A percentile compares a stretch with the other conserved stretches of the same genome.
Evolutionary conservation across 106 monocot genomes (phyloP).

Genomic region (Acorus calamus): DNA sequence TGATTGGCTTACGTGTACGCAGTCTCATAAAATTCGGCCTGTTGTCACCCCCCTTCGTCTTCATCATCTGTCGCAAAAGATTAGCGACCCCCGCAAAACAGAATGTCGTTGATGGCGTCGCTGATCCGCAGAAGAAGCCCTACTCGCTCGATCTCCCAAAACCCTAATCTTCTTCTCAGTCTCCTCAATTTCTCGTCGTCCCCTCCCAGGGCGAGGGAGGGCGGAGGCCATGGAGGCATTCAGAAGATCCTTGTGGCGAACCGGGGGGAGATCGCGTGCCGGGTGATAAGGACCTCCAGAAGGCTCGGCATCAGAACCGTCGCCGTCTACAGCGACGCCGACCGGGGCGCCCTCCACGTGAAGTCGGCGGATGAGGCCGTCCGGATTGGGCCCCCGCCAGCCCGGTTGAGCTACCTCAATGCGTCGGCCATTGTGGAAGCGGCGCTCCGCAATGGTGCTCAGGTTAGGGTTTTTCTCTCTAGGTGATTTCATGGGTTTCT

Average conservation of each 20-base stretch:
- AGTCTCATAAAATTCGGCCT: no score
- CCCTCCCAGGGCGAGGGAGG: slow-evolving; percentile 2
- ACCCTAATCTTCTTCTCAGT: slow-evolving; percentile 2
- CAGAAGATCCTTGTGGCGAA: slow-evolving; percentile 97
- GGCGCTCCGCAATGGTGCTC: slow-evolving; percentile 68
- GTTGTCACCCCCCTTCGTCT: no score
- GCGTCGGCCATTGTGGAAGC: slow-evolving; percentile 69
- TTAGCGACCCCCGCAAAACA: no score
- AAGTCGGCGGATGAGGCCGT: slow-evolving; percentile 78
- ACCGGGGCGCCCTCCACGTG: slow-evolving; percentile 59
- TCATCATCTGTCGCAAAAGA: no score
- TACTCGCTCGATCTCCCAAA: not conserved
- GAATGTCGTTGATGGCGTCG: slow-evolving; percentile 28
- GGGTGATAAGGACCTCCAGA: slow-evolving; percentile 73
- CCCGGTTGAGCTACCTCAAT: slow-evolving; percentile 74
- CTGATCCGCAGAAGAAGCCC: slow-evolving; percentile 16
- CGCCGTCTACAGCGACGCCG: slow-evolving; percentile 95
- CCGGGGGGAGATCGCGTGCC: slow-evolving; percentile 93
- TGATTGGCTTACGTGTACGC: no score
- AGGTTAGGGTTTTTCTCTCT: slow-evolving; percentile 34
- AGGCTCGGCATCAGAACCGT: slow-evolving; percentile 81
- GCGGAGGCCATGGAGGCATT: slow-evolving; percentile 33
- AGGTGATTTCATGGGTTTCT: not conserved
- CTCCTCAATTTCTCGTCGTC: slow-evolving; percentile 15
- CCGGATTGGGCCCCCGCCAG: slow-evolving; percentile 75